A percentile compares a stretch with the other conserved stretches of the same genome.
Conservation (phyloP, 1,284 basidiomycete genomes). For the Papiliotrema terrestris region DNA sequence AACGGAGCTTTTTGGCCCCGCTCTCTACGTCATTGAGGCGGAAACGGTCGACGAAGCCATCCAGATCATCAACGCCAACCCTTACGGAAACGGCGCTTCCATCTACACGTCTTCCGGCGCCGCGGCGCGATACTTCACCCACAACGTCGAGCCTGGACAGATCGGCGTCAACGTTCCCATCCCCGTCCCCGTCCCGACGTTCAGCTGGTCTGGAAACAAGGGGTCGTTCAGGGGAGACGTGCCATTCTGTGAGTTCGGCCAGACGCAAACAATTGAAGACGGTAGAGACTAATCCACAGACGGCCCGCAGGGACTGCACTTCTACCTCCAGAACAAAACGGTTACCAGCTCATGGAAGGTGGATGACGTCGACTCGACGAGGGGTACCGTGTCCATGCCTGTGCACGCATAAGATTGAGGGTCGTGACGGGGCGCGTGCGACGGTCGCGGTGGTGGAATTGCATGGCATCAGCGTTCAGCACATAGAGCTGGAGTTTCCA, state of each 20-base stretch:
- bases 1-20: conserved; percentile 92
- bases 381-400: conserved; percentile 22
- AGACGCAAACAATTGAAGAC: too few relatives aligned
- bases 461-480: too few relatives aligned
- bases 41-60: conserved; percentile 88
- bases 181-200: conserved; percentile 78
- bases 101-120: conserved; percentile 90
- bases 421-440: not conserved
- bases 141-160: conserved; percentile 81
- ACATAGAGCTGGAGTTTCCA: too few relatives aligned
- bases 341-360: conserved; percentile 22
- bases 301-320: conserved; percentile 76
- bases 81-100: conserved; percentile 85
- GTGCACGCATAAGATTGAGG: not conserved
- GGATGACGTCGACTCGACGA: conserved; percentile 14
- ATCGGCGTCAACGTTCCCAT: conserved; percentile 90
- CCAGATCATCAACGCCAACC: conserved; percentile 78
- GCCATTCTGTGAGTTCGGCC: conserved; percentile 57
- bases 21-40: conserved; percentile 68
- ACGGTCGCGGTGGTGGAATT: not conserved
- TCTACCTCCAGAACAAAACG: conserved; percentile 62
- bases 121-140: conserved; percentile 87
- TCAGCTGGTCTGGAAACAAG: conserved; percentile 50
- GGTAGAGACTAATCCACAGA: conserved; percentile 64
- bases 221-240: conserved; percentile 81